Percentiles rank a stretch among this genome's conserved stretches.
Conservation (phyloP, 2,329 filamentous ascomycete species). For the Periconia sp. region DNA sequence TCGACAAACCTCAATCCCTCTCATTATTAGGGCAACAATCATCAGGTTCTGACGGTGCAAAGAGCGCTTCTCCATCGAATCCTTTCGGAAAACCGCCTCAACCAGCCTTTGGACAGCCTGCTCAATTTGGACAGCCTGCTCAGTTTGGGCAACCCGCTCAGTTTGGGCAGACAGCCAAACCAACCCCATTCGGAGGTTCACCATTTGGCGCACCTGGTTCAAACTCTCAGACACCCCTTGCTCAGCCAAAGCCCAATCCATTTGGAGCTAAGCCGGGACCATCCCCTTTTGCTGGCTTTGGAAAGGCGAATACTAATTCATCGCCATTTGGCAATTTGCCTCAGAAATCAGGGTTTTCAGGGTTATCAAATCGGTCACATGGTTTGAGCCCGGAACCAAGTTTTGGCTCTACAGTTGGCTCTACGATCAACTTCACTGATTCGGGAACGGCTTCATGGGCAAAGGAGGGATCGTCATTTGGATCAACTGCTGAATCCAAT, state of each 20-base stretch:
- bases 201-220: slow-evolving; percentile 9
- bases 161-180: slow-evolving; percentile 17
- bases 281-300: slow-evolving; percentile 38
- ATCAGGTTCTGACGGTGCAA: slow-evolving; percentile 10
- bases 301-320: slow-evolving; percentile 13
- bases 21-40: slow-evolving; percentile 17
- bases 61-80: slow-evolving; percentile 10
- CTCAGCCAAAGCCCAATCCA: slow-evolving; percentile 31
- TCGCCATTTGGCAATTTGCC: slow-evolving; percentile 20
- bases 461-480: slow-evolving; percentile 33
- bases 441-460: slow-evolving; percentile 37
- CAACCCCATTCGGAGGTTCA: slow-evolving; percentile 17
- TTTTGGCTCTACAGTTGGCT: slow-evolving; percentile 43
- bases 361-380: slow-evolving; percentile 14
- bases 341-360: slow-evolving; percentile 24
- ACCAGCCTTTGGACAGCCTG: slow-evolving; percentile 22
- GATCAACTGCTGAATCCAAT: slow-evolving; percentile 31
- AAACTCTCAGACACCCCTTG: slow-evolving; percentile 12
- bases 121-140: slow-evolving; percentile 4
- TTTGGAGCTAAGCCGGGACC: slow-evolving; percentile 38
- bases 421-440: slow-evolving; percentile 41
- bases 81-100: slow-evolving; percentile 9
- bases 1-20: slow-evolving; percentile 4
- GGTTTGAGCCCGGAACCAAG: slow-evolving; percentile 34
- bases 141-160: slow-evolving; percentile 9